Conservation (phyloP, 2,329 filamentous ascomycete genomes). For the Tolypocladium endophyticum region DNA sequence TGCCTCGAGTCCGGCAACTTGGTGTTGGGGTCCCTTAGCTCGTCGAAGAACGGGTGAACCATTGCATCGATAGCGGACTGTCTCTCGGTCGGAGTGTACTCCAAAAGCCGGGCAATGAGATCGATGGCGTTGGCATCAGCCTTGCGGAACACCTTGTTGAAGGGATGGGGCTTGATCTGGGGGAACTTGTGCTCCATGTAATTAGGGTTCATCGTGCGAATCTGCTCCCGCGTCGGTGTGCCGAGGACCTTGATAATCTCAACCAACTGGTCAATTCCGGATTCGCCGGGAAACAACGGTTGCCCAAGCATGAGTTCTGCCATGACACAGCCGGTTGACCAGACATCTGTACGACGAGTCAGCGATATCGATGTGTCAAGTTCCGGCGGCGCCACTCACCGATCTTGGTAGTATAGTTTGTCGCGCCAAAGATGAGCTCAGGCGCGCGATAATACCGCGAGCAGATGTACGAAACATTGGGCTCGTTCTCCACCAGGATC, state of each 20-base stretch:
- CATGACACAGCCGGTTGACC: conserved; percentile 99
- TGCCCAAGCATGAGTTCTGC: conserved; percentile 98
- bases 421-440: conserved; percentile 96
- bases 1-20: conserved; percentile 91
- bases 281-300: conserved; percentile 94
- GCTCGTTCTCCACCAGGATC: conserved; percentile 96
- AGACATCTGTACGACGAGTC: conserved; percentile 63
- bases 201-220: conserved; percentile 99
- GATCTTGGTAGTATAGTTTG: conserved; percentile 99
- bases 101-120: conserved; percentile 82
- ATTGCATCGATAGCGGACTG: conserved; percentile 90
- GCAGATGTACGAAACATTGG: conserved; percentile 99
- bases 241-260: conserved; percentile 99
- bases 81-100: conserved; percentile 95
- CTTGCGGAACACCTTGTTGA: conserved; percentile 98
- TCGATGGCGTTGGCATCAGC: conserved; percentile 89
- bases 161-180: conserved; percentile 98
- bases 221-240: conserved; percentile 93
- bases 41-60: conserved; percentile 98
- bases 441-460: conserved; percentile 97
- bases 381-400: conserved; percentile 50
- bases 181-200: conserved; percentile 99
- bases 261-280: conserved; percentile 94
- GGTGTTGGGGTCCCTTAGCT: conserved; percentile 83
- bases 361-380: not conserved